Evolutionary conservation across 2,329 filamentous ascomycete species (phyloP).

Genomic region (Corynespora cassiicola): DNA sequence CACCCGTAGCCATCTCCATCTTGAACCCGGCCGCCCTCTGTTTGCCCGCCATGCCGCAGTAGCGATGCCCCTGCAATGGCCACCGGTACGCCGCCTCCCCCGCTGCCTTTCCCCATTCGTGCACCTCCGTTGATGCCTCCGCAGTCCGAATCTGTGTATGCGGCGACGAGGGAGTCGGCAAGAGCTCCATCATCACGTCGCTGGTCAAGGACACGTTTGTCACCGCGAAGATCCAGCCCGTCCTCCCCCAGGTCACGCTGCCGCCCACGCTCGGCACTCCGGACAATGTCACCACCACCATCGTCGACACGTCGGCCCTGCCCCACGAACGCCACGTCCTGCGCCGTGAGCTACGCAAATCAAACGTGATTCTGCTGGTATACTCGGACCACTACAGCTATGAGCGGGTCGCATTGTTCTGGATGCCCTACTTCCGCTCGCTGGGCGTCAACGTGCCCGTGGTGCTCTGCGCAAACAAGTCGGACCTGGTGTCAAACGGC

Average conservation of each 20-base stretch:
- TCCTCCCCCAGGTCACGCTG: constrained; percentile 93
- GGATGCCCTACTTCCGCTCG: constrained; percentile 97
- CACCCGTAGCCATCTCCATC: too few relatives aligned
- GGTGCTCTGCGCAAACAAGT: constrained; percentile 95
- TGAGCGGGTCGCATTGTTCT: constrained; percentile 94
- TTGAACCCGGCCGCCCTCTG: too few relatives aligned
- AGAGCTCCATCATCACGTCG: constrained; percentile 76
- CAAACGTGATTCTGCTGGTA: constrained; percentile 94
- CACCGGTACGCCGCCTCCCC: constrained; percentile 27
- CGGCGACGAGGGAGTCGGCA: constrained; percentile 79
- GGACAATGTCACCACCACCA: constrained; percentile 95
- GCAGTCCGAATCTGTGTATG: constrained; percentile 92
- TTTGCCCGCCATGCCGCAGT: too few relatives aligned
- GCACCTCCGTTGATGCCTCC: constrained; percentile 1
- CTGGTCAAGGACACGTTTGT: constrained; percentile 98
- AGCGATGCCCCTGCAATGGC: constrained; percentile 28
- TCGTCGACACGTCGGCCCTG: constrained; percentile 95
- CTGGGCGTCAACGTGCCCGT: constrained; percentile 98
- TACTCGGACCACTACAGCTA: constrained; percentile 99
- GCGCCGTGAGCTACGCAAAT: constrained; percentile 93
- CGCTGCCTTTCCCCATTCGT: background rate
- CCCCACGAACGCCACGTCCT: constrained; percentile 91
- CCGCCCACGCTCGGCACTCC: constrained; percentile 91
- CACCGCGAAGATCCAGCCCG: constrained; percentile 90
- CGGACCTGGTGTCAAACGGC: constrained; percentile 79